Evolutionary conservation across 179 eudicot species (phyloP).

Genomic region (Amaranthus tricolor): DNA sequence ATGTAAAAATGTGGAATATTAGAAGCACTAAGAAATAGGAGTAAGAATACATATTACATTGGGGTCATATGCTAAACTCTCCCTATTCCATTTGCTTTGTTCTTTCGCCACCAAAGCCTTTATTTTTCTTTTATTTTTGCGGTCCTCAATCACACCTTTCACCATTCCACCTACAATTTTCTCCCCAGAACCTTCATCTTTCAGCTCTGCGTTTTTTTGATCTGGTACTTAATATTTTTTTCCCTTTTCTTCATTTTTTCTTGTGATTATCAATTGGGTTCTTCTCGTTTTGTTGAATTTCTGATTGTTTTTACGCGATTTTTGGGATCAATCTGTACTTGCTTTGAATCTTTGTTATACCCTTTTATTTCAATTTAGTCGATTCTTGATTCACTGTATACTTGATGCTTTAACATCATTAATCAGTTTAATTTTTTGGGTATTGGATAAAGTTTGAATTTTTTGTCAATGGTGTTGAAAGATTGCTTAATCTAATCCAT

Average conservation of each 20-base stretch:
- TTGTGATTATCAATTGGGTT: slow-evolving; percentile 3
- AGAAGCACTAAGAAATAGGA: no score
- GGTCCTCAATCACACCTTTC: slow-evolving; percentile 13
- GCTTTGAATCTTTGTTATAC: neutral
- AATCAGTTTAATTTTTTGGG: slow-evolving; percentile 19
- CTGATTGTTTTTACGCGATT: slow-evolving; percentile 20
- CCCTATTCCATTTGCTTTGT: neutral
- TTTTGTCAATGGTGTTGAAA: neutral
- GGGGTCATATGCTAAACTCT: neutral
- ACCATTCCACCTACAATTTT: neutral
- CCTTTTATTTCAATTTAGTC: neutral
- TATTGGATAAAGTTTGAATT: neutral
- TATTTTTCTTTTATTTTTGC: slow-evolving; percentile 6
- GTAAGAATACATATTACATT: no score
- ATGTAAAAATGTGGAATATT: no score
- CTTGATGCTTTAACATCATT: slow-evolving; percentile 9
- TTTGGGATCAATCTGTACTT: neutral
- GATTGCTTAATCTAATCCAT: slow-evolving; percentile 12
- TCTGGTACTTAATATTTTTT: slow-evolving; percentile 9
- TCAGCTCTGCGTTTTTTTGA: slow-evolving; percentile 16
- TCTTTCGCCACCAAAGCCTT: slow-evolving; percentile 11
- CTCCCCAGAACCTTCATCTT: neutral
- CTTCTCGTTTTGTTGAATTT: slow-evolving; percentile 3
- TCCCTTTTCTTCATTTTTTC: neutral
- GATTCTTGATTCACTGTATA: slow-evolving; percentile 1